Percentiles rank a stretch among this genome's conserved stretches.
These are phyloP conservation scores for Xylaria sp. DNA, from an alignment of 2,329 filamentous ascomycete genomes.

Conservation along the genomic window DNA sequence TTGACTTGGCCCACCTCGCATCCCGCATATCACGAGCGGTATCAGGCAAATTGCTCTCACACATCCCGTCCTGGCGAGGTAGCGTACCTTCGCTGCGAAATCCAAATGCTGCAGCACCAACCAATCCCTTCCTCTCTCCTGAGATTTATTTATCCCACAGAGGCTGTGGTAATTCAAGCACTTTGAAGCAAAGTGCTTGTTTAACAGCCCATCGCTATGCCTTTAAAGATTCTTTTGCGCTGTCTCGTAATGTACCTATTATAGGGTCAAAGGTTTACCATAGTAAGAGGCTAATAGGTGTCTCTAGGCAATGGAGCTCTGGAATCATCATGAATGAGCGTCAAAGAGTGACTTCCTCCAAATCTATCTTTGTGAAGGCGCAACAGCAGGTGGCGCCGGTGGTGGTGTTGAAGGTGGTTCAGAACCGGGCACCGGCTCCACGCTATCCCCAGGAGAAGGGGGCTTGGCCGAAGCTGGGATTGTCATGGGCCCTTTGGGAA, in stretches of 20 bases:
- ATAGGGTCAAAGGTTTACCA: background rate
- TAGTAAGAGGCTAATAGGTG: slow-evolving; percentile 5
- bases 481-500: slow-evolving; percentile 71
- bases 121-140: background rate
- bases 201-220: slow-evolving; percentile 29
- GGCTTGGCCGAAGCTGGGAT: slow-evolving; percentile 63
- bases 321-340: slow-evolving; percentile 4
- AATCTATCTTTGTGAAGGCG: slow-evolving; percentile 31
- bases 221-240: slow-evolving; percentile 23
- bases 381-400: slow-evolving; percentile 43
- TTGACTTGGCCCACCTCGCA: background rate
- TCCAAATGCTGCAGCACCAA: background rate
- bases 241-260: slow-evolving; percentile 13
- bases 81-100: background rate
- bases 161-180: slow-evolving; percentile 2
- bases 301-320: slow-evolving; percentile 5
- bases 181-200: background rate
- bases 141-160: background rate
- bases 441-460: slow-evolving; percentile 40
- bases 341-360: slow-evolving; percentile 13
- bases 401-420: slow-evolving; percentile 45
- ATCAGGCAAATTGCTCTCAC: background rate
- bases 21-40: background rate
- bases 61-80: background rate
- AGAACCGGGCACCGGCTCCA: slow-evolving; percentile 37